Evolutionary conservation across 139 green algal genomes (phyloP), one percentile per base, ranked within the genome.

Genomic region (Chlorella sp.): DNA sequence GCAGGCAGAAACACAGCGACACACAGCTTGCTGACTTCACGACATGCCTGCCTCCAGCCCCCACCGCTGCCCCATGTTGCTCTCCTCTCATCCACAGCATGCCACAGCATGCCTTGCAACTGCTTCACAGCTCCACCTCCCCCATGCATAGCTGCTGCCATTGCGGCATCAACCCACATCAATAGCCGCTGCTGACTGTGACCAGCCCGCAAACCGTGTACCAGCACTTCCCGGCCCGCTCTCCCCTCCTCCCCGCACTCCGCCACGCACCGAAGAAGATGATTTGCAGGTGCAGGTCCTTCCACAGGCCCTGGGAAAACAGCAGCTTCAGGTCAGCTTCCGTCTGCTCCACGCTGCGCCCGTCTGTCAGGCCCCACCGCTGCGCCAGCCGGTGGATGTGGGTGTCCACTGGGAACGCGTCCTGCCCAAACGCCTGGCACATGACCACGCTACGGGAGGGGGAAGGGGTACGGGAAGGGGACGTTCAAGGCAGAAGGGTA

Each of bases 401-500:
- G 14, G 97, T 98, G 93, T 99, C 97, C 34, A 99, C 97, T 18
- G 97, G 97, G 86, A 99, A 99, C 22, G 96, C 95, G 3, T 91
- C 60, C 19, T 93, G 66, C 22, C 92, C 95, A 88, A 92, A 80
- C 0, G 80, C 87, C 48, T 89, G 85, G 85, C 84, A 88, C 84
- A 88, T 88, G 22, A 88, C 84, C 66, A 88, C 84, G 37, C 57
- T 85, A 42, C 75, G 21, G 57, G 57, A 40, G 80, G 75, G n/a
- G 34, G n/a, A 16, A 36, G 3, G 0, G 0, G 73, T 32, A 24
- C 1, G n/a, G n/a, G 53, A 36, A 77, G 69, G 69, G 32, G 69
- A 36, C 2, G 26, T 14, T 34, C 69, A 34, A 34, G 26, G 69
- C 2, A 5, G 22, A 36, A 28, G 69, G 69, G 28, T 19, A 77